Evolutionary conservation across 148 eudicot species (phyloP), one percentile per base, ranked within the genome.

Genomic region (Camellia granthamiana): DNA sequence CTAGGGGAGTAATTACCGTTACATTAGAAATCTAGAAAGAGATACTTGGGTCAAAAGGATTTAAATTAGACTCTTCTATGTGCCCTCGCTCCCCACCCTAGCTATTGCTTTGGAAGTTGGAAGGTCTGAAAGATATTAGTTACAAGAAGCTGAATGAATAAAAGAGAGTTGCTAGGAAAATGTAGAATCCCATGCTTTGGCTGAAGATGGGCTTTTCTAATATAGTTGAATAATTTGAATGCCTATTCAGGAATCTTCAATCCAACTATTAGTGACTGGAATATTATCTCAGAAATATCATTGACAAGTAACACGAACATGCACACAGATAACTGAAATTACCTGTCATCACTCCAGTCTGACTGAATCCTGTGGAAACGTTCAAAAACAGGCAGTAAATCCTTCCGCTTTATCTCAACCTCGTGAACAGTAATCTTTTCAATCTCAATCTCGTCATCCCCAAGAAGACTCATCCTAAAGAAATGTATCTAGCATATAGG

Each of bases 351-450:
- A 66, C 77, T 83, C 89, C 93, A 92, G 81, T 85, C 90, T 58
- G 91, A 84, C 77, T 87, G 88, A 84, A 91, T 81, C 74, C 84
- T 81, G 74, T 86, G 92, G 83, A 90, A 96, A 84, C 85, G 87
- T 76, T 96, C 97, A 82, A 90, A 90, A 81, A 96, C 96, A 78
- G 99, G 99, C 67, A 96, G 85, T 81, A 96, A 86, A 81, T 96
- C 98, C 85, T 89, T 92, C 81, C 86, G 88, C 82, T 85, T 91
- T 61, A 93, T 87, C 84, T 92, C 97, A 83, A 96, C 85, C 85
- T 92, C 94, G 44, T 83, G 76, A 82, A 84, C 78, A 75, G 94
- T 85, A 65, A 87, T 72, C 82, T 87, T 93, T 84, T 96, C 99
- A 47, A 96, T 89, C 69, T 92, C 90, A 83, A 89, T 87, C 79